Conservation (phyloP, 805 yeast genomes). For the Pichia thaimueangensis region DNA sequence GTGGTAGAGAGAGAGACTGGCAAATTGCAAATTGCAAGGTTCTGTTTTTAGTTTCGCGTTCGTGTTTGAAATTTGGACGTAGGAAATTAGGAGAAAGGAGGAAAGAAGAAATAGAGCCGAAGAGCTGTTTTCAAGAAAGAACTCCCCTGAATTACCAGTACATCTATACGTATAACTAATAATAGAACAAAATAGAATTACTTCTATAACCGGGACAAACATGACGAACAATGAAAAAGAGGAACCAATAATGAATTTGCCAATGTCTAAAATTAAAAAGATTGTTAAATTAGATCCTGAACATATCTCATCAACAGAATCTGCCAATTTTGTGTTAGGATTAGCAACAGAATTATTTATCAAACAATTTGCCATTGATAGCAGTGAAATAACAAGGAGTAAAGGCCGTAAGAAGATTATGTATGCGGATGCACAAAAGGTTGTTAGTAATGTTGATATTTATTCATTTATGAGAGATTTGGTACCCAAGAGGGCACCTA, state of each 20-base stretch:
- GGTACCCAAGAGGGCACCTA: constrained; percentile 55
- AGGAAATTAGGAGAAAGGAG: not conserved
- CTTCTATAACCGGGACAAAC: not conserved
- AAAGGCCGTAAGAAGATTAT: constrained; percentile 63
- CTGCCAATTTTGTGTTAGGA: constrained; percentile 69
- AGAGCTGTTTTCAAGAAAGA: too few species aligned
- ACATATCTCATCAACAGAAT: constrained; percentile 56
- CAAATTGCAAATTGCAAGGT: too few species aligned
- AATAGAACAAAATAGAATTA: not conserved
- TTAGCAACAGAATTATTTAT: constrained; percentile 74
- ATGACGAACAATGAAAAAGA: constrained; percentile 6
- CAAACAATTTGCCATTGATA: constrained; percentile 65
- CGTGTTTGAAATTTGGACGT: not conserved
- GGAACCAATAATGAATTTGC: constrained; percentile 34
- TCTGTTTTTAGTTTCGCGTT: too few species aligned
- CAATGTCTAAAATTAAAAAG: constrained; percentile 62
- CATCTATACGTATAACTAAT: too few species aligned
- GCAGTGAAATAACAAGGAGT: constrained; percentile 54
- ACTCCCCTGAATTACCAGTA: too few species aligned
- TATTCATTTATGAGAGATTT: constrained; percentile 58
- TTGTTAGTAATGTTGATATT: constrained; percentile 52
- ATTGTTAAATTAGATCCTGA: constrained; percentile 74
- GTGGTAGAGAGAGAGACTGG: not conserved
- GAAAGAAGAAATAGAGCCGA: not conserved
- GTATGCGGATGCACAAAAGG: constrained; percentile 63